Evolutionary conservation across 306 rosid species (phyloP).

Genomic region (Casuarina glauca): DNA sequence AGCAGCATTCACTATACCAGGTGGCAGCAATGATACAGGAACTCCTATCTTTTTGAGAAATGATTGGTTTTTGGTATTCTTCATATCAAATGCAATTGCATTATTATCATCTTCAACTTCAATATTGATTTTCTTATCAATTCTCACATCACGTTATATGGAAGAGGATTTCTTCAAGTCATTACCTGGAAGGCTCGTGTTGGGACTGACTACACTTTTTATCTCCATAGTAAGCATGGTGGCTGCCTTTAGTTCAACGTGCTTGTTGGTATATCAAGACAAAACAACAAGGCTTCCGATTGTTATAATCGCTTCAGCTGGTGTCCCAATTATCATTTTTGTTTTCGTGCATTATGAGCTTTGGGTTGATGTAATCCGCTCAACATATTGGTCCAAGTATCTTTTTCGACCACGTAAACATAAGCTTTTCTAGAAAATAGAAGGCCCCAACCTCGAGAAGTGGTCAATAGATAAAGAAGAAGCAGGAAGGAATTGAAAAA

Average conservation of each 20-base stretch:
- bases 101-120: background rate
- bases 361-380: conserved; percentile 34
- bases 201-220: conserved; percentile 27
- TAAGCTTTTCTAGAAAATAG: background rate
- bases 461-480: no score
- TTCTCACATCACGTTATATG: background rate
- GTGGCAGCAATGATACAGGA: conserved; percentile 34
- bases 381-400: conserved; percentile 34
- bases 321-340: conserved; percentile 39
- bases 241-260: conserved; percentile 38
- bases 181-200: conserved; percentile 33
- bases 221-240: conserved; percentile 52
- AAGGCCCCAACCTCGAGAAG: background rate
- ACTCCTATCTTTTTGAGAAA: background rate
- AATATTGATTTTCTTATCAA: background rate
- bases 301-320: conserved; percentile 24
- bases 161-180: conserved; percentile 24
- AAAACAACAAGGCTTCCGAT: conserved; percentile 36
- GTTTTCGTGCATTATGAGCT: conserved; percentile 35
- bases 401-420: conserved; percentile 37
- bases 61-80: conserved; percentile 5
- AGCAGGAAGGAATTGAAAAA: no score
- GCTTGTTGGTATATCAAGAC: background rate
- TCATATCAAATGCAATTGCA: background rate
- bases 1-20: conserved; percentile 53